Base-by-base conservation (phyloP, 768 basidiomycete genomes). In the Clitopilus passeckerianus region DNA sequence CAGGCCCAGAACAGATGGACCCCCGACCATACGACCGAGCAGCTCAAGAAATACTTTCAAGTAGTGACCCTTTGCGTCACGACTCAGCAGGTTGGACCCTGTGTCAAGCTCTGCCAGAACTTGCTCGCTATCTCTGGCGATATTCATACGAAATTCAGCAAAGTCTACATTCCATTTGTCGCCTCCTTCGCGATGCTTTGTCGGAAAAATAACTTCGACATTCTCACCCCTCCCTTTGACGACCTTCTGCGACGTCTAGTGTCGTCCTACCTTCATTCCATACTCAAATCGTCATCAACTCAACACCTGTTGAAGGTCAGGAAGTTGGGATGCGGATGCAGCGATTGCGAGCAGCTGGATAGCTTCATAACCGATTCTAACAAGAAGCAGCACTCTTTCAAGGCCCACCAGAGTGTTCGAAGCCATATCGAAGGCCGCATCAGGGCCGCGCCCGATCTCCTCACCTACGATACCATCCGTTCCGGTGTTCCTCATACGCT, bases 291-390 rank as follows among this genome's bases (percentile, higher is more conserved):
- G 5, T 68, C 67, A 52, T 57, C 60, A 6, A 61, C 62, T 7
- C 59, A 35, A 41, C 22, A 59, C 30, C 55, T 30, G 12, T 16
- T 58, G 1, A 59, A 58, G 14, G 60, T 72, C 34, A 67, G 71
- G 27, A 72, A 70, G 35, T 60, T 76, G 37, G 71, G 71, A 6
- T 74, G 74, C 57, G 70, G 72, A 22, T 75, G 72, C 54, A 14
- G 15, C 12, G 68, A 73, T 27, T 75, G 74, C 60, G 58, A 60
- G 8, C 27, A 24, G 22, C 27, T 76, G 24, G 67, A 75, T 57
- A 55, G 14, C 0, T 74, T 75, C 60, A 57, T 75, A 18, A 34
- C 66, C 18, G 67, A 66, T 27, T 57, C 64, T 6, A 35, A 30
- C 10, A 56, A 24, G 1, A 37, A 60, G 9, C 57, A 59, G 24